Evolutionary conservation across 331 rosid genomes (phyloP).

Genomic region (Quercus tomentella): DNA sequence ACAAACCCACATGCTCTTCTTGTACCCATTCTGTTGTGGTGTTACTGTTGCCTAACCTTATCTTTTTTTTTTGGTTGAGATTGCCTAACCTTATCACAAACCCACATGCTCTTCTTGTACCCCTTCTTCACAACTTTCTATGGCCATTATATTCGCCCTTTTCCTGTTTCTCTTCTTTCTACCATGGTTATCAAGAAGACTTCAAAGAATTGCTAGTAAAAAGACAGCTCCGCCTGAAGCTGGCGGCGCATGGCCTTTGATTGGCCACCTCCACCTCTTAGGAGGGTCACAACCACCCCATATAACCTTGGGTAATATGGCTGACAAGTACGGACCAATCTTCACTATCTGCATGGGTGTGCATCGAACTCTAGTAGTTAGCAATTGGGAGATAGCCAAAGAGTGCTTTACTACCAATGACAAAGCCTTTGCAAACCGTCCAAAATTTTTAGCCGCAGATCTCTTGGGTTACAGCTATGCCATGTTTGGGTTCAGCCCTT

Average conservation of each 20-base stretch:
- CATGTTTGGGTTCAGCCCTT: slow-evolving; percentile 14
- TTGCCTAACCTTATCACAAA: neutral
- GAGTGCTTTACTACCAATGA: no score
- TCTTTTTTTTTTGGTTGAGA: no score
- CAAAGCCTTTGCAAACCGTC: slow-evolving; percentile 18
- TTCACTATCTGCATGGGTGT: slow-evolving; percentile 20
- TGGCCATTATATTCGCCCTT: neutral
- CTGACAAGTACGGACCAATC: slow-evolving; percentile 39
- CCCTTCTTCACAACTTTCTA: neutral
- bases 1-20: neutral
- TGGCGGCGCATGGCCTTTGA: slow-evolving; percentile 37
- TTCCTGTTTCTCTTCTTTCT: neutral
- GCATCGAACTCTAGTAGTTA: slow-evolving; percentile 20
- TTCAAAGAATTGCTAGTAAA: neutral
- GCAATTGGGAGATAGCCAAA: neutral
- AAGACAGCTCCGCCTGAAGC: slow-evolving; percentile 32
- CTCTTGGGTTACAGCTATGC: slow-evolving; percentile 12
- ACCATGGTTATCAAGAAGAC: neutral
- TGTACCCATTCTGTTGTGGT: neutral
- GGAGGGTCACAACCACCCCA: slow-evolving; percentile 13
- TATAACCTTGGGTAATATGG: slow-evolving; percentile 29
- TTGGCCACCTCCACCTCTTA: slow-evolving; percentile 41
- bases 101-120: neutral
- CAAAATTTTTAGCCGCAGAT: slow-evolving; percentile 17
- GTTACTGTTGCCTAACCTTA: no score